Conservation (phyloP, 352 stramenopile genomes). For the Globisporangium apiculatum region DNA sequence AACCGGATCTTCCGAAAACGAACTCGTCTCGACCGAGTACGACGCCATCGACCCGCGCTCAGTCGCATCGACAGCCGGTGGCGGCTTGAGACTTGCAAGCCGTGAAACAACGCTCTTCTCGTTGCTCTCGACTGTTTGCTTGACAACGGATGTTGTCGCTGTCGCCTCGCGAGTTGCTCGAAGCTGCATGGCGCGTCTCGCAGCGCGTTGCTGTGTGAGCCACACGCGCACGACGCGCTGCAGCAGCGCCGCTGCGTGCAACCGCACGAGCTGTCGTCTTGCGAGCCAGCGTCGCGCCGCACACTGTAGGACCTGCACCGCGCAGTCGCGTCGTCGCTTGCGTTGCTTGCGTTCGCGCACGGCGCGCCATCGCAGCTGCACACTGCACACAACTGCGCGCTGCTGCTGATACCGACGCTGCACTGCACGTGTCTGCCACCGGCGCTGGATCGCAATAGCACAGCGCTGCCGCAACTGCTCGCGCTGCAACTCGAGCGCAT, state of each 20-base stretch:
- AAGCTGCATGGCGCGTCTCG: neutral
- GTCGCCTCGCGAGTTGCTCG: neutral
- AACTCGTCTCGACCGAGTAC: conserved; percentile 14
- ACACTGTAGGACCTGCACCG: conserved; percentile 30
- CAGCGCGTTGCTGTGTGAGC: neutral
- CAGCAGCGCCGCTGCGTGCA: conserved; percentile 7
- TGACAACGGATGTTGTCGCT: neutral
- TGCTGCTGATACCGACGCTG: conserved; percentile 24
- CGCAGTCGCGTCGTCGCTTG: conserved; percentile 21
- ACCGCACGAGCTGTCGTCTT: conserved; percentile 16
- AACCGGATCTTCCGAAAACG: conserved; percentile 14
- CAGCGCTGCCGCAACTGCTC: conserved; percentile 23
- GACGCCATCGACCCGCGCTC: conserved; percentile 14
- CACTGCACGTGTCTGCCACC: conserved; percentile 31
- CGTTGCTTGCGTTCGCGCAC: conserved; percentile 37
- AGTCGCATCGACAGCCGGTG: conserved; percentile 5
- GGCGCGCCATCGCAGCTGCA: conserved; percentile 53
- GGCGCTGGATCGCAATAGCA: conserved; percentile 37
- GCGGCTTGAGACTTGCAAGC: neutral
- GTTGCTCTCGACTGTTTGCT: neutral
- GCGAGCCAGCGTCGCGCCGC: conserved; percentile 23
- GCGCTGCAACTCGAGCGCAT: conserved; percentile 47
- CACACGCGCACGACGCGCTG: conserved; percentile 25
- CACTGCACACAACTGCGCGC: conserved; percentile 26
- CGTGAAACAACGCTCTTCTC: conserved; percentile 2